Conservation (phyloP, 306 rosid species). For the Rubus parviflorus region DNA sequence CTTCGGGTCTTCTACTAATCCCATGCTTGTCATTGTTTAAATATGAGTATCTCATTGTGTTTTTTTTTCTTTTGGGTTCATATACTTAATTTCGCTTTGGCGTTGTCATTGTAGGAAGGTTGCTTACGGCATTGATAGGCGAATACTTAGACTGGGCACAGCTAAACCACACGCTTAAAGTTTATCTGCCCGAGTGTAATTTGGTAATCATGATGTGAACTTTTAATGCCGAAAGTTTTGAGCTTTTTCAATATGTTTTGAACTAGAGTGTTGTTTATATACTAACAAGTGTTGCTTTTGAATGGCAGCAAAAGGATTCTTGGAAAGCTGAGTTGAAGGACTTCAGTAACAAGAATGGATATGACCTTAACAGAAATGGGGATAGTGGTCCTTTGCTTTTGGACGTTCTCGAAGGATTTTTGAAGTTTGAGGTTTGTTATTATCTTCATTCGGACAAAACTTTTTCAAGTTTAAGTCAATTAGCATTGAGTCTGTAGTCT, state of each 20-base stretch:
- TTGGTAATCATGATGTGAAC: slow-evolving; percentile 57
- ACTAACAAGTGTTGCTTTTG: slow-evolving; percentile 7
- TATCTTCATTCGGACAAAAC: background rate
- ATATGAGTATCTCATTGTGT: background rate
- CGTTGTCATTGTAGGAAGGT: slow-evolving; percentile 67
- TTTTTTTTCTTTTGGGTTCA: background rate
- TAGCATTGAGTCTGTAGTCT: background rate
- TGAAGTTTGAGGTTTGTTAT: slow-evolving; percentile 87
- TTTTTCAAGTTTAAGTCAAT: background rate
- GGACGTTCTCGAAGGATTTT: slow-evolving; percentile 98
- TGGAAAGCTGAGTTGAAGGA: slow-evolving; percentile 97
- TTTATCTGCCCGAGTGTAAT: slow-evolving; percentile 95
- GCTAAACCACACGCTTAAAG: slow-evolving; percentile 85
- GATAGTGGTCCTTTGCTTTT: slow-evolving; percentile 91
- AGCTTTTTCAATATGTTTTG: slow-evolving; percentile 5
- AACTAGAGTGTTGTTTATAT: background rate
- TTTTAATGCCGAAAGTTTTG: background rate
- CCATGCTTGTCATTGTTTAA: background rate
- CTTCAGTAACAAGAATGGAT: slow-evolving; percentile 89
- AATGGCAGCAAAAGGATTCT: slow-evolving; percentile 78
- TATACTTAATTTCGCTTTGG: slow-evolving; percentile 5
- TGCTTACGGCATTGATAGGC: slow-evolving; percentile 83
- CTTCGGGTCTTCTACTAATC: slow-evolving; percentile 56
- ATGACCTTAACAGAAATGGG: slow-evolving; percentile 88
- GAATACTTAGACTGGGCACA: slow-evolving; percentile 99